Base-by-base conservation (phyloP, 164 flowering plant species). In the Stephania yunnanensis region DNA sequence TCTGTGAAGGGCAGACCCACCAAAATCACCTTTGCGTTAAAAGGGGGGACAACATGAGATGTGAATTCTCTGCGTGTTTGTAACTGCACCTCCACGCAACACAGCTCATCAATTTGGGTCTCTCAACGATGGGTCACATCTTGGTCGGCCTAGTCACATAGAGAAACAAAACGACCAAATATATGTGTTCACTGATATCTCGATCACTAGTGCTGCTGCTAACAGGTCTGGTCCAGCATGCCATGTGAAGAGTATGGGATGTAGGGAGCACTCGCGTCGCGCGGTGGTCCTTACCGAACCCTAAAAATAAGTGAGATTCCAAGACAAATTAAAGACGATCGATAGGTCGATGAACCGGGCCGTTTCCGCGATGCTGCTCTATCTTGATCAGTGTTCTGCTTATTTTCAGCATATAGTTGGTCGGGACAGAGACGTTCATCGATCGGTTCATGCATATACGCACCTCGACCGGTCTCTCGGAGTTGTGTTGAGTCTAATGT, bases 231-330 rank as follows among this genome's bases (percentile, higher is more conserved):
- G 66, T 50, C 25, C 66, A 61, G 66, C 66, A 61, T 17, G 66
- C 66, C 66, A 61, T 61, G 66, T 61, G 66, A 61, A 61, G 66
- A 20, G 66, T 61, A 61, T 61, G 66, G 66, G 20, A 61, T 61
- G 9, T 61, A 61, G 66, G 66, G 66, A 61, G 66, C 66, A 61
- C 20, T 36, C 42, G 42, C 42, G 5, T 5, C 8, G n/a, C 66
- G n/a, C 22, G 66, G 66, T 61, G 66, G 66, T 61, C 66, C 66
- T 61, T 36, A 36, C 66, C 3, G 55, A 11, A 50, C 55, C 55
- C 15, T 50, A 7, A 10, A 50, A 50, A 50, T 10, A 50, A 50
- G 15, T 10, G 55, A 50, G 55, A 50, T 50, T 50, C 55, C 55
- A 10, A 8, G 55, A 50, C 55, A 50, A 50, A 10, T 50, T 50